phyloP scores from a whole-genome alignment of 768 basidiomycete genomes.

The Sporobolomyces phaffii region DNA sequence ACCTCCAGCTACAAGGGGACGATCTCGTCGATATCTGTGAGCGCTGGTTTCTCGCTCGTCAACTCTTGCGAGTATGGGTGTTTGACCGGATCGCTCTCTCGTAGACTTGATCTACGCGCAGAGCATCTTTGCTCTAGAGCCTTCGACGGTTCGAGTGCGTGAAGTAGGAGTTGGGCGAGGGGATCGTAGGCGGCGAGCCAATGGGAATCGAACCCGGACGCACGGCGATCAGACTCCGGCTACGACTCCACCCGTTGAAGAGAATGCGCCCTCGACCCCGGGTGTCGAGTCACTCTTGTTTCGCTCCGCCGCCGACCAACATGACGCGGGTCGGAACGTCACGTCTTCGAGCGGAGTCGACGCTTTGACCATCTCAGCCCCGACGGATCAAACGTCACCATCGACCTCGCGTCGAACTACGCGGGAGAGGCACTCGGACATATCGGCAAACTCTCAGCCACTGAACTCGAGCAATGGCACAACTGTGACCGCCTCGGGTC shows the following conservation, averaged over 20 bases:
- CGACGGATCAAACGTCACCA: too few species aligned
- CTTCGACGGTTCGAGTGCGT: conserved; percentile 86
- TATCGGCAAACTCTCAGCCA: too few species aligned
- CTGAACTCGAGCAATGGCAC: too few species aligned
- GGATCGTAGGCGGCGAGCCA: conserved; percentile 54
- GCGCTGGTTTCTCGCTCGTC: not conserved
- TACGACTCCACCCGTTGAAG: not conserved
- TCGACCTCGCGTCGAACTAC: too few species aligned
- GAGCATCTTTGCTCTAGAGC: conserved; percentile 86
- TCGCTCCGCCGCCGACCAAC: too few species aligned
- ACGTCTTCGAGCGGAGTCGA: not conserved
- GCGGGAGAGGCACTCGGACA: too few species aligned
- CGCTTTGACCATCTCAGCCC: too few species aligned
- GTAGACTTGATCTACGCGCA: conserved; percentile 67
- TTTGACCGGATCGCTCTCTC: not conserved
- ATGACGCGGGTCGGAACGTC: too few species aligned
- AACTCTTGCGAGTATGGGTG: too few species aligned
- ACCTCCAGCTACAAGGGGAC: conserved; percentile 83
- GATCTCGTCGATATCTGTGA: conserved; percentile 80
- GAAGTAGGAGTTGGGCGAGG: conserved; percentile 86
- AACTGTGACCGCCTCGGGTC: too few species aligned
- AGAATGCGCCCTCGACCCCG: too few species aligned
- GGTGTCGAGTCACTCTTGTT: too few species aligned
- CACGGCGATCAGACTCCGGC: not conserved
- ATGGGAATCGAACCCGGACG: not conserved